Evolutionary conservation across 441 rosid genomes (phyloP).

Genomic region (Iberis amara): DNA sequence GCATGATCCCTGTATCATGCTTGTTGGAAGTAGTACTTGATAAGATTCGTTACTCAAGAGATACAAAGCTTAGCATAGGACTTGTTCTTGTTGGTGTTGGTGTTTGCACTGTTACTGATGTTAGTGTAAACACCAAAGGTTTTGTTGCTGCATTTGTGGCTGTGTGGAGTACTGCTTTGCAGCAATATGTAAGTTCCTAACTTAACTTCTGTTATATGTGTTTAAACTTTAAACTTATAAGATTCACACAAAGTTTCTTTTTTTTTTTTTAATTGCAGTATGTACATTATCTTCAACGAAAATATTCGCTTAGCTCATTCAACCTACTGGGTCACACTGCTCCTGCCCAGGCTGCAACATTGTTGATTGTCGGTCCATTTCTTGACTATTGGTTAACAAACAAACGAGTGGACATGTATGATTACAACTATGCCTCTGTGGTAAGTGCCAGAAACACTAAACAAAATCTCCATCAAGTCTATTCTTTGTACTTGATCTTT

Average conservation of each 20-base stretch:
- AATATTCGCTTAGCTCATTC: constrained; percentile 55
- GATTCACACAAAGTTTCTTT: not conserved
- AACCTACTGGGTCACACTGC: constrained; percentile 65
- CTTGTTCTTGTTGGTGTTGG: constrained; percentile 61
- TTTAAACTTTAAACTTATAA: not conserved
- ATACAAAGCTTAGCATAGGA: constrained; percentile 51
- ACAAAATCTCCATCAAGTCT: no score
- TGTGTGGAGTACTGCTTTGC: constrained; percentile 61
- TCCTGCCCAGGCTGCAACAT: constrained; percentile 61
- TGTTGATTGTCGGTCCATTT: constrained; percentile 50
- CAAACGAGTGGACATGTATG: constrained; percentile 45
- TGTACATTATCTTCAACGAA: constrained; percentile 55
- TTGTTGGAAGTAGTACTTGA: constrained; percentile 57
- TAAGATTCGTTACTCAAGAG: constrained; percentile 59
- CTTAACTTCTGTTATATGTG: not conserved
- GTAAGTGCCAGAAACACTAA: constrained; percentile 33
- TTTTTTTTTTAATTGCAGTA: constrained; percentile 36
- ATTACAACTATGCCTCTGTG: constrained; percentile 40
- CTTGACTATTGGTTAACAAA: constrained; percentile 55
- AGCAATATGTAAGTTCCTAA: constrained; percentile 48
- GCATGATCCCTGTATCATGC: constrained; percentile 66
- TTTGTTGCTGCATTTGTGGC: constrained; percentile 52
- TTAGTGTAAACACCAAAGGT: constrained; percentile 53
- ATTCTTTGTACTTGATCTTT: no score
- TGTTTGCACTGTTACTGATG: constrained; percentile 63